Conservation (phyloP, 306 rosid species). For the Mucuna pruriens region DNA sequence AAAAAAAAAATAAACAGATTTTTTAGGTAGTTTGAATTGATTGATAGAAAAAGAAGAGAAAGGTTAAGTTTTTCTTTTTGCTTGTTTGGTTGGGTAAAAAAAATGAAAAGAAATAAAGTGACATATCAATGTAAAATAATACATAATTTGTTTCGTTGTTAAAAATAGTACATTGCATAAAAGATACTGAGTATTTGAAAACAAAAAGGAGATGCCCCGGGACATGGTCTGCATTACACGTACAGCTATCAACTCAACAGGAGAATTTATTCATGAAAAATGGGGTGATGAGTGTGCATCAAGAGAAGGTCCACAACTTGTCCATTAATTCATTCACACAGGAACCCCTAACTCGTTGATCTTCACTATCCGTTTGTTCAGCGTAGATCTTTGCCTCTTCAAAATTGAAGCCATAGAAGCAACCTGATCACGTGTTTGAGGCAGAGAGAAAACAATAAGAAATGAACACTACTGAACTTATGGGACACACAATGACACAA, state of each 20-base stretch:
- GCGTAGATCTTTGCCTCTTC: slow-evolving; percentile 58
- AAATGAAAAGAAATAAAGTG: neutral
- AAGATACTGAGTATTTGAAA: neutral
- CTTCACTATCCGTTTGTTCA: slow-evolving; percentile 71
- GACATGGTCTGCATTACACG: slow-evolving; percentile 17
- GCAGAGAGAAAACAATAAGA: slow-evolving; percentile 28
- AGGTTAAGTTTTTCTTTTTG: too few species aligned
- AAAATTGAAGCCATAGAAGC: slow-evolving; percentile 70
- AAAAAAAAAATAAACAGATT: too few species aligned
- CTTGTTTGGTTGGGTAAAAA: too few species aligned
- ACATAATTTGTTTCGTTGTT: neutral
- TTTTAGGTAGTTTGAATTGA: too few species aligned
- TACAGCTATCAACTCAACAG: slow-evolving; percentile 12
- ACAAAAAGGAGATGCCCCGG: slow-evolving; percentile 10
- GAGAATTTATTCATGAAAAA: slow-evolving; percentile 28
- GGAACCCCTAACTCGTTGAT: slow-evolving; percentile 78
- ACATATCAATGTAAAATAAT: neutral
- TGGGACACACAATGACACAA: neutral
- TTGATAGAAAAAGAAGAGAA: too few species aligned
- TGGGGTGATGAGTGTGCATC: slow-evolving; percentile 28
- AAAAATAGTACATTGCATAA: neutral
- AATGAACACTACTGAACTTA: slow-evolving; percentile 1
- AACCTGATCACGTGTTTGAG: slow-evolving; percentile 53
- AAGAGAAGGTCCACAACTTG: slow-evolving; percentile 17
- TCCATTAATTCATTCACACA: slow-evolving; percentile 55